These are phyloP conservation scores for barrel medic (Medicago truncatula) DNA, from an alignment of 306 rosid species.

Conservation along the genomic window DNA sequence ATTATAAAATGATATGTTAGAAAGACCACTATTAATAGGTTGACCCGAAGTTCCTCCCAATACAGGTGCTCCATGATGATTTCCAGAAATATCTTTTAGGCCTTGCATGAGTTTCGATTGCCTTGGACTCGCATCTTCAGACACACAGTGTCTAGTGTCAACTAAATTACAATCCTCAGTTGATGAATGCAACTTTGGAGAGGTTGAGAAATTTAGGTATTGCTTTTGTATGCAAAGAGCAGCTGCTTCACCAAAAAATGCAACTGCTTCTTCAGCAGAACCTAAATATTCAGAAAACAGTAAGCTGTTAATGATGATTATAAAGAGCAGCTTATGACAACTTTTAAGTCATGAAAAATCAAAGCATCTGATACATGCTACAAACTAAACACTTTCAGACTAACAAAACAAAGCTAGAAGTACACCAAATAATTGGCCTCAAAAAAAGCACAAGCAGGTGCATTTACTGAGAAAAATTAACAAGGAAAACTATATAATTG, in stretches of 20 bases:
- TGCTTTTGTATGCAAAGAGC: constrained; percentile 86
- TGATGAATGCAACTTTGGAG: constrained; percentile 57
- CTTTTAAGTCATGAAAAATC: not conserved
- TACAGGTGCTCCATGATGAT: constrained; percentile 61
- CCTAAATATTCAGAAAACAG: constrained; percentile 56
- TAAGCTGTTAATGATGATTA: not conserved
- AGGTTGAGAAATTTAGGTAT: constrained; percentile 59
- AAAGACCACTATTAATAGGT: constrained; percentile 61
- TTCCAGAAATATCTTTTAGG: constrained; percentile 77
- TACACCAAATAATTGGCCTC: not conserved
- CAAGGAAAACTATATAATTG: no score
- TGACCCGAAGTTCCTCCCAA: constrained; percentile 75
- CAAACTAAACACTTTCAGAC: not conserved
- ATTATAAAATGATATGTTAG: constrained; percentile 76
- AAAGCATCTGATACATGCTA: constrained; percentile 10
- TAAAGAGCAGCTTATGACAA: not conserved
- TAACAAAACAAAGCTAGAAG: not conserved
- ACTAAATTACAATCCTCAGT: constrained; percentile 65
- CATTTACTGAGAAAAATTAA: not conserved
- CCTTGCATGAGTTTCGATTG: constrained; percentile 73
- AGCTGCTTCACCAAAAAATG: constrained; percentile 92
- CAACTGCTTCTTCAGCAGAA: constrained; percentile 93
- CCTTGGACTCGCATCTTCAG: constrained; percentile 73
- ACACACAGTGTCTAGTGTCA: constrained; percentile 58
- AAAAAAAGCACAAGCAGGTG: not conserved